Evolutionary conservation across 2,329 filamentous ascomycete species (phyloP), one percentile per base, ranked within the genome.

Genomic region (Ambrosiella beaveri): DNA sequence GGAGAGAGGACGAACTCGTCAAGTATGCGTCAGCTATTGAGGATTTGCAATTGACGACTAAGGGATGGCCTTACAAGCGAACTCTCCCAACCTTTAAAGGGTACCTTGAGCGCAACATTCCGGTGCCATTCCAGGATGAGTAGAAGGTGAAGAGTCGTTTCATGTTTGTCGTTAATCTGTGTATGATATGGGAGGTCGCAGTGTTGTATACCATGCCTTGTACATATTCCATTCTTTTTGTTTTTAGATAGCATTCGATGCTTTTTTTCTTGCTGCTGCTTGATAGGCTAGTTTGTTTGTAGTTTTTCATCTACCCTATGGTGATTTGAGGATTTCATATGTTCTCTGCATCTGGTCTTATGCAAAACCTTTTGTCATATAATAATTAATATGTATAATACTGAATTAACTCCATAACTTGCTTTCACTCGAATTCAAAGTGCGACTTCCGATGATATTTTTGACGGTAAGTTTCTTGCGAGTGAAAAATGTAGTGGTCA

Each of bases 1-100:
- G 77, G 73, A 74, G 71, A 0, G 83, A 86, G 66, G 69, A 68
- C 0, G 70, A 71, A 56, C 67, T 86, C 60, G 70, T 86, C 56
- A 77, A 71, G 65, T 85, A 75, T 70, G 81, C 72, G 0, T 84
- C 77, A 64, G 81, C 80, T 1, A 81, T 83, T 63, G 80, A 84
- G 66, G 75, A 83, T 65, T 65, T 82, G 61, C 75, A 78, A 66
- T 63, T 68, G 27, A 68, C 64, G 2, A 68, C 69, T 4, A 65
- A 70, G 6, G 74, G 56, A 6, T 61, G 72, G 0, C 64, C 66
- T 11, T 75, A 75, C 58, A 72, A 73, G 66, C 71, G 79, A 38
- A 73, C 70, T 1, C 65, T 72, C 52, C 78, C 79, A 0, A 67
- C 69, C 59, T 82, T 78, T 77, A 68, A 71, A 2, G 76, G 73